phyloP scores from a whole-genome alignment of 345 rosid species.

The Syzygium aromaticum region DNA sequence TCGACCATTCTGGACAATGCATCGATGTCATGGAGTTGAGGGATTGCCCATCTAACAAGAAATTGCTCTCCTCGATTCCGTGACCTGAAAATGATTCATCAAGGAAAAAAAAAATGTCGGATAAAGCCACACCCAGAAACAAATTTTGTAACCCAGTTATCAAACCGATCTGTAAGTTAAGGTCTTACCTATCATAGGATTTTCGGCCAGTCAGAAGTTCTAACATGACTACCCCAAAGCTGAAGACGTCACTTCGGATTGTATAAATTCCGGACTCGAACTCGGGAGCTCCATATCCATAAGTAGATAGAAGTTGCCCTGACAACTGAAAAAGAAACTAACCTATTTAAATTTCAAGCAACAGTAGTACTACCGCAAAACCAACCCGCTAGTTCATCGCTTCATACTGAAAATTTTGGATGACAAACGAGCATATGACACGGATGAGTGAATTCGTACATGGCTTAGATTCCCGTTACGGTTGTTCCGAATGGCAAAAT shows the following conservation, averaged over 20 bases:
- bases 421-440: neutral
- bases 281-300: constrained; percentile 96
- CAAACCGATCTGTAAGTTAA: neutral
- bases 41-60: constrained; percentile 95
- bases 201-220: constrained; percentile 93
- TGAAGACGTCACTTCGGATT: constrained; percentile 78
- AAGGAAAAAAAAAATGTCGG: neutral
- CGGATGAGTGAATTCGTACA: neutral
- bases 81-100: constrained; percentile 21
- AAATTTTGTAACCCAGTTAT: neutral
- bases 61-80: constrained; percentile 78
- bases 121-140: neutral
- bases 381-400: neutral
- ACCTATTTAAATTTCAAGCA: neutral
- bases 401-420: neutral
- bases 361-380: neutral
- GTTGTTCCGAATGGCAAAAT: neutral
- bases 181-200: constrained; percentile 68
- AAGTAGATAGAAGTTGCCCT: constrained; percentile 70
- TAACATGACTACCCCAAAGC: constrained; percentile 97
- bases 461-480: neutral
- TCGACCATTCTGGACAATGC: constrained; percentile 96
- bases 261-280: constrained; percentile 90
- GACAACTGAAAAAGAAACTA: constrained; percentile 52
- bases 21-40: constrained; percentile 91